Conservation (phyloP, 148 eudicot species). For the Fallopia convolvulus region DNA sequence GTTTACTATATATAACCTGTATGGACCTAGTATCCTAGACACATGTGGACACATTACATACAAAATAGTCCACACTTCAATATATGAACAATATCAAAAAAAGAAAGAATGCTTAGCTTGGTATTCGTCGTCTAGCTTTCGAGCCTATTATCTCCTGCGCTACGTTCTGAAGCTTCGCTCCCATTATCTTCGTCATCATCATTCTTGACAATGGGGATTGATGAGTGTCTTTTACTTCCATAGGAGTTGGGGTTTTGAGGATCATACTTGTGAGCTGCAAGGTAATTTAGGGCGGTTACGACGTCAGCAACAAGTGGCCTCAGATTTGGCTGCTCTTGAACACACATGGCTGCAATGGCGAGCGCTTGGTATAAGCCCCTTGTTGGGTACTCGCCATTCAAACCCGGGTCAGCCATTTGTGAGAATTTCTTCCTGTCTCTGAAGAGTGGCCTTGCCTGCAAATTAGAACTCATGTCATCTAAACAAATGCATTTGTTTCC, state of each 20-base stretch:
- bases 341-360: slow-evolving; percentile 3
- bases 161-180: neutral
- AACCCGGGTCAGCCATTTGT: neutral
- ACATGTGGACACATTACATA: neutral
- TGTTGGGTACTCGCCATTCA: neutral
- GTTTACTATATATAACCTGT: neutral
- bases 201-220: neutral
- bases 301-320: neutral
- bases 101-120: neutral
- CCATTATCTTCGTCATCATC: neutral
- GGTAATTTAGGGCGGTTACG: neutral
- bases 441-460: neutral
- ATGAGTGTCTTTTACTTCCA: neutral
- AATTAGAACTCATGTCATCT: neutral
- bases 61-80: neutral
- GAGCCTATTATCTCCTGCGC: neutral
- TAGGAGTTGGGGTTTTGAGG: neutral
- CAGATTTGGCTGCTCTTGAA: neutral
- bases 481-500: too few relatives aligned
- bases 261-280: neutral
- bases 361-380: neutral
- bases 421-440: neutral
- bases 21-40: too few relatives aligned
- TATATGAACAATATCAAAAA: neutral
- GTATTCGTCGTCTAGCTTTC: neutral